A percentile compares a stretch with the other conserved stretches of the same genome.
These are phyloP conservation scores for Populus ilicifolia DNA, from an alignment of 345 rosid species.

Conservation along the genomic window DNA sequence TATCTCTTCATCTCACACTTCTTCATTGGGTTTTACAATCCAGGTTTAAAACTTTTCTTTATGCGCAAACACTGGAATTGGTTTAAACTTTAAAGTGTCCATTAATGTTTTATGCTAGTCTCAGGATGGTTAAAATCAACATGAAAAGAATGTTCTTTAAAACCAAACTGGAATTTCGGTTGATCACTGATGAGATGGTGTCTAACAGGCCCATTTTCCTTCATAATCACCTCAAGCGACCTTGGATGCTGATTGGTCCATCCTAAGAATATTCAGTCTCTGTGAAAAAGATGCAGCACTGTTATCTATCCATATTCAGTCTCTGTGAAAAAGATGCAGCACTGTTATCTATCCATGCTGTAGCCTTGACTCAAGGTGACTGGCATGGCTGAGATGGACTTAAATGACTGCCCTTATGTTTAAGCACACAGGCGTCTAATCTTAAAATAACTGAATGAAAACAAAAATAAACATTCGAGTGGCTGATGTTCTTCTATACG, in stretches of 20 bases:
- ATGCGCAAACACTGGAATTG: neutral
- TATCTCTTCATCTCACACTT: slow-evolving; percentile 36
- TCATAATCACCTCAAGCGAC: neutral
- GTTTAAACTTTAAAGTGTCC: too few species aligned
- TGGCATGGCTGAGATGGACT: neutral
- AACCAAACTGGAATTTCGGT: too few species aligned
- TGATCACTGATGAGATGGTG: too few species aligned
- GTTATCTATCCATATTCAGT: too few species aligned
- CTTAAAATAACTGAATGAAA: too few species aligned
- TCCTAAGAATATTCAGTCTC: neutral
- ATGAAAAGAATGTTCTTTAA: too few species aligned
- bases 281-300: neutral
- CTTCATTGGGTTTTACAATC: slow-evolving; percentile 43
- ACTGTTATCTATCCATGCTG: too few species aligned
- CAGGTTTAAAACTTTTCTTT: slow-evolving; percentile 25
- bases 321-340: neutral
- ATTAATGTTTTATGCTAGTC: too few species aligned
- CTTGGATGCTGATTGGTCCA: neutral
- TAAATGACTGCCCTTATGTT: neutral
- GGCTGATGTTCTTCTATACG: neutral
- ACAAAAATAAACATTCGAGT: too few species aligned
- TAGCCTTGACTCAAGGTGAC: too few species aligned
- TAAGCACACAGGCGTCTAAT: neutral
- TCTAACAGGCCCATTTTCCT: too few species aligned
- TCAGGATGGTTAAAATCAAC: too few species aligned